These are phyloP conservation scores for Pseudogymnoascus sp. DNA, from an alignment of 2,329 filamentous ascomycete species.

Conservation along the genomic window DNA sequence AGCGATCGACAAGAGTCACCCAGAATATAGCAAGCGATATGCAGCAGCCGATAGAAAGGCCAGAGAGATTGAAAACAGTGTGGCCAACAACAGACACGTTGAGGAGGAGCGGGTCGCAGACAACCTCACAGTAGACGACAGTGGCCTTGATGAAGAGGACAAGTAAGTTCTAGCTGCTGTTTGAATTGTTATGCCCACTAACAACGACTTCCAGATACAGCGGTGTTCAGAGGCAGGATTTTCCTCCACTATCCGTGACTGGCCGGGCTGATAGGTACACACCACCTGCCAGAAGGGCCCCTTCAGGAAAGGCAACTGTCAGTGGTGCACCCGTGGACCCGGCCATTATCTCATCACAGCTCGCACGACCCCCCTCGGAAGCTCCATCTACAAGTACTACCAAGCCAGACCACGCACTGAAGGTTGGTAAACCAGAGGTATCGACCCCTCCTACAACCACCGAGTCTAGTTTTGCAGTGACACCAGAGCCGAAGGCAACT, in stretches of 20 bases:
- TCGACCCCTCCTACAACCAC: conserved; percentile 26
- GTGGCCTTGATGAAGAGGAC: conserved; percentile 78
- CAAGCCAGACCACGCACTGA: conserved; percentile 16
- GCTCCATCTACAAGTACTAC: conserved; percentile 23
- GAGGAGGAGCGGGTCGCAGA: conserved; percentile 81
- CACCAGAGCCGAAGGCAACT: conserved; percentile 28
- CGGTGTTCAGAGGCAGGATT: conserved; percentile 74
- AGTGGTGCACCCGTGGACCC: conserved; percentile 75
- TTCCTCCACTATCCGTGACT: conserved; percentile 52
- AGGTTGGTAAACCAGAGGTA: conserved; percentile 19
- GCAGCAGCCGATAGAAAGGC: conserved; percentile 78
- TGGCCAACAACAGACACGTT: conserved; percentile 71
- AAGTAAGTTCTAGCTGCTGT: conserved; percentile 52
- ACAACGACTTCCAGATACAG: conserved; percentile 60
- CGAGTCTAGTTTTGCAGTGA: conserved; percentile 20
- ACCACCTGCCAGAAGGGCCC: conserved; percentile 79
- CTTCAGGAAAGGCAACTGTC: conserved; percentile 65
- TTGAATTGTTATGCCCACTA: conserved; percentile 13
- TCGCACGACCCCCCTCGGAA: conserved; percentile 43
- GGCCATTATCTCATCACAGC: conserved; percentile 83
- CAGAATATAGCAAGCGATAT: conserved; percentile 70
- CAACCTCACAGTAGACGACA: conserved; percentile 55
- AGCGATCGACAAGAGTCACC: conserved; percentile 74
- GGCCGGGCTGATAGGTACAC: conserved; percentile 68
- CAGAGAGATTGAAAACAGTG: conserved; percentile 77